phyloP scores from a whole-genome alignment of 352 stramenopile species.

The Pythium rishiriense region DNA sequence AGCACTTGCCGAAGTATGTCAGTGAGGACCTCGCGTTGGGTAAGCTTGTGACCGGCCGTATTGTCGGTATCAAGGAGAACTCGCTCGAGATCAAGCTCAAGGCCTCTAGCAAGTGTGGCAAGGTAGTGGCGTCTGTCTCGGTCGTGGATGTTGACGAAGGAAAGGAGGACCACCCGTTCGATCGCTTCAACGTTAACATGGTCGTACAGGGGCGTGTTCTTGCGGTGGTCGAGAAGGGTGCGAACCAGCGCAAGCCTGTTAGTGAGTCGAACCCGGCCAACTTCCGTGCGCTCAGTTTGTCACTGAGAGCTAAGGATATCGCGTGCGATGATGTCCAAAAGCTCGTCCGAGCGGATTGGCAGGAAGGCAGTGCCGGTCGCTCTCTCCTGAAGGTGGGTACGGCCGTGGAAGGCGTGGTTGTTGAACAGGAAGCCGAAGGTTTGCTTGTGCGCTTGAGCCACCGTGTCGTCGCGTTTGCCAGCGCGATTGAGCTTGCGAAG shows the following conservation, averaged over 20 bases:
- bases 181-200: conserved; percentile 76
- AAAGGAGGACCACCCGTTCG: conserved; percentile 69
- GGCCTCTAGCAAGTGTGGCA: conserved; percentile 70
- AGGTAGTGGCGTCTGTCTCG: conserved; percentile 74
- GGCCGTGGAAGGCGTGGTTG: conserved; percentile 65
- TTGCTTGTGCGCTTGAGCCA: conserved; percentile 74
- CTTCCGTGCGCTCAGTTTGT: conserved; percentile 74
- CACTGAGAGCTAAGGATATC: conserved; percentile 60
- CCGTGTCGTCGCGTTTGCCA: conserved; percentile 63
- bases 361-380: conserved; percentile 63
- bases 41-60: conserved; percentile 65
- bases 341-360: conserved; percentile 76
- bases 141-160: conserved; percentile 81
- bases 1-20: conserved; percentile 74
- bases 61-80: conserved; percentile 78
- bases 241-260: conserved; percentile 86
- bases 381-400: conserved; percentile 64
- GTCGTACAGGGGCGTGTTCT: conserved; percentile 70
- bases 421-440: conserved; percentile 56
- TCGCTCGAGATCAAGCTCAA: conserved; percentile 85
- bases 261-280: conserved; percentile 72
- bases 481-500: conserved; percentile 63
- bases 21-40: conserved; percentile 60
- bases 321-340: conserved; percentile 36
- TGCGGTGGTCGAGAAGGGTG: conserved; percentile 65